Evolutionary conservation across 2,329 filamentous ascomycete genomes (phyloP).

Genomic region (Diaporthe vexans): DNA sequence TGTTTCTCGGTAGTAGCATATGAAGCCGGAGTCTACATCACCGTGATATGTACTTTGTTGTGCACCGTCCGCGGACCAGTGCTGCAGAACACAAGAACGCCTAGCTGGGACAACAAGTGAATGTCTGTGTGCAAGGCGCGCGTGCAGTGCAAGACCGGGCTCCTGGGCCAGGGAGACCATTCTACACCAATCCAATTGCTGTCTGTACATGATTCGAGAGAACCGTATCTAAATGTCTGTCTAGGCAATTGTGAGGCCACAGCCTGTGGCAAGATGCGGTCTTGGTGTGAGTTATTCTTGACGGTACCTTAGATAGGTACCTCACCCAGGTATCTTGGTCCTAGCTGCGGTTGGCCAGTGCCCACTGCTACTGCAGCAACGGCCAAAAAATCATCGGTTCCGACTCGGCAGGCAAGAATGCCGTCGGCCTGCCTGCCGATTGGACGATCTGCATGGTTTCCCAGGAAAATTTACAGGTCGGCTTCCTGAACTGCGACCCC

Average conservation of each 20-base stretch:
- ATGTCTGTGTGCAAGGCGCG: no score
- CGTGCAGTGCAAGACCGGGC: neutral
- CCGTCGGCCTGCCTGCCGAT: constrained; percentile 29
- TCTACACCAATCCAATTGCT: neutral
- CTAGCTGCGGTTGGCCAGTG: neutral
- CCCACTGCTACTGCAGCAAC: constrained; percentile 9
- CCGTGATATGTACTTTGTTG: neutral
- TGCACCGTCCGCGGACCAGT: neutral
- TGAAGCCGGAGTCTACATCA: neutral
- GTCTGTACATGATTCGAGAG: neutral
- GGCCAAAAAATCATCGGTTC: constrained; percentile 27
- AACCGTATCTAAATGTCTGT: neutral
- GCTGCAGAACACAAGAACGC: neutral
- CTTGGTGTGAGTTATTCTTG: no score
- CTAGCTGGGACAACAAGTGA: no score
- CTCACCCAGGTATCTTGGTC: no score
- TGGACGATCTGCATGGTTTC: constrained; percentile 15
- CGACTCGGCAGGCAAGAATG: constrained; percentile 33
- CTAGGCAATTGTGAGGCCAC: neutral
- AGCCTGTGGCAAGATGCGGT: neutral
- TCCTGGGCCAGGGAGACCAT: neutral
- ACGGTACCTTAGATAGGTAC: no score
- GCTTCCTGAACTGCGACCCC: neutral
- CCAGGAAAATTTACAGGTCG: constrained; percentile 33
- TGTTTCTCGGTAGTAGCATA: constrained; percentile 5